phyloP scores from a whole-genome alignment of 495 filamentous ascomycete species.

The Penicillium arizonense region DNA sequence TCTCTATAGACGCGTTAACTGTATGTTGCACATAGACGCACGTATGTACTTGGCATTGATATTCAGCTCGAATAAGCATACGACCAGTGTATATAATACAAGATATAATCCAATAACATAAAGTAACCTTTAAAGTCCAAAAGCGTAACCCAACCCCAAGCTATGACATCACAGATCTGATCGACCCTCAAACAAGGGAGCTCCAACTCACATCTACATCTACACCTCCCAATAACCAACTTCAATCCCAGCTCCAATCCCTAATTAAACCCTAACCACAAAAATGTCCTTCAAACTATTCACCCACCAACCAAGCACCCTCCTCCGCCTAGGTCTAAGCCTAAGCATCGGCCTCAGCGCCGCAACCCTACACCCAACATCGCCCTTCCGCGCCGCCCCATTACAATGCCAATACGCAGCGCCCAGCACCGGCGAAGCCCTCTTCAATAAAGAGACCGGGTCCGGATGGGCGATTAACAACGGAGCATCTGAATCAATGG shows the following conservation, averaged over 20 bases:
- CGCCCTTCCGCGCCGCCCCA: constrained; percentile 38
- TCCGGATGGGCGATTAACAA: constrained; percentile 27
- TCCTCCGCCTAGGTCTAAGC: constrained; percentile 41
- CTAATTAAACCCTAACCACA: neutral
- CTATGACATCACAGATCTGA: too few relatives aligned
- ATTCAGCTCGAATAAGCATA: too few relatives aligned
- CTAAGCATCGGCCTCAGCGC: constrained; percentile 36
- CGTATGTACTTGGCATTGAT: too few relatives aligned
- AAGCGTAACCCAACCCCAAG: too few relatives aligned
- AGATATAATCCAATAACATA: too few relatives aligned
- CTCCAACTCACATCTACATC: neutral
- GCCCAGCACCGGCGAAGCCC: constrained; percentile 19
- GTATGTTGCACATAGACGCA: too few relatives aligned
- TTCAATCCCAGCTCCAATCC: neutral
- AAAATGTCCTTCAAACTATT: constrained; percentile 32
- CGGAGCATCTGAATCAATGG: constrained; percentile 11
- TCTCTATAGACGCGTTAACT: too few relatives aligned
- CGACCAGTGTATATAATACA: too few relatives aligned
- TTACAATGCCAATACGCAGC: constrained; percentile 41
- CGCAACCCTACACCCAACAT: constrained; percentile 31
- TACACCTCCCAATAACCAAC: neutral
- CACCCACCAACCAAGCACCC: constrained; percentile 27
- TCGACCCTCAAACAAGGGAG: too few relatives aligned
- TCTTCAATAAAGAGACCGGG: constrained; percentile 19
- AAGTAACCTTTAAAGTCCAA: too few relatives aligned